These are phyloP conservation scores for Termitomyces eurrhizus DNA, from an alignment of 768 basidiomycete genomes.

Conservation along the genomic window DNA sequence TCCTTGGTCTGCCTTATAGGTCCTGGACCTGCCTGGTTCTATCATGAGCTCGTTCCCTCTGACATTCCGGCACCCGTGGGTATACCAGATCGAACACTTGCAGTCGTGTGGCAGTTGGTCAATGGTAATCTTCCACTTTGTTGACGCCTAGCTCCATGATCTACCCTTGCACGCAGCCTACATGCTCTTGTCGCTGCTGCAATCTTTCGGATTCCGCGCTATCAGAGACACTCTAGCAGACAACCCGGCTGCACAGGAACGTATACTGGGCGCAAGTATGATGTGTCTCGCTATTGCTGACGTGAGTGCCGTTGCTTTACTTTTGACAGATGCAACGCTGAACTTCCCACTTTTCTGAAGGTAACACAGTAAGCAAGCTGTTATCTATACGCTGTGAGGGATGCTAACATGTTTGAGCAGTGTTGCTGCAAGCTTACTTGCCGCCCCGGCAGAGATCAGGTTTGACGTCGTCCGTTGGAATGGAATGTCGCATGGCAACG, in stretches of 20 bases:
- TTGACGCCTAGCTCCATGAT: not conserved
- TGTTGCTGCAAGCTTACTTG: slow-evolving; percentile 51
- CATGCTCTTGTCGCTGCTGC: slow-evolving; percentile 46
- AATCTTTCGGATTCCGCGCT: slow-evolving; percentile 64
- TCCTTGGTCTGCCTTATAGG: slow-evolving; percentile 43
- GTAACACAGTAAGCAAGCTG: slow-evolving; percentile 60
- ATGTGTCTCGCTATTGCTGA: slow-evolving; percentile 66
- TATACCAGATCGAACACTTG: slow-evolving; percentile 48
- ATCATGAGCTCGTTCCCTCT: slow-evolving; percentile 58
- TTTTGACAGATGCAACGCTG: not conserved
- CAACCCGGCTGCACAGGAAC: slow-evolving; percentile 62
- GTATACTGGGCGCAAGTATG: slow-evolving; percentile 59
- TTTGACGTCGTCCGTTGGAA: slow-evolving; percentile 59
- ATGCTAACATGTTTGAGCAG: slow-evolving; percentile 36
- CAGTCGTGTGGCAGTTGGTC: slow-evolving; percentile 65
- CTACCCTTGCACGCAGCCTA: slow-evolving; percentile 24
- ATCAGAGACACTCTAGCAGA: slow-evolving; percentile 54
- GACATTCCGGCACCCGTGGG: slow-evolving; percentile 23
- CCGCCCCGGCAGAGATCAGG: slow-evolving; percentile 53
- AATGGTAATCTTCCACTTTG: slow-evolving; percentile 43
- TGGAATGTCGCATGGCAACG: slow-evolving; percentile 72
- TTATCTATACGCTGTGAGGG: not conserved
- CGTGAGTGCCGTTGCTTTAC: slow-evolving; percentile 36
- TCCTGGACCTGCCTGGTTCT: slow-evolving; percentile 66
- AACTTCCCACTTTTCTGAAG: slow-evolving; percentile 25